Conservation (phyloP, 306 rosid species). For the Alnus rubra region DNA sequence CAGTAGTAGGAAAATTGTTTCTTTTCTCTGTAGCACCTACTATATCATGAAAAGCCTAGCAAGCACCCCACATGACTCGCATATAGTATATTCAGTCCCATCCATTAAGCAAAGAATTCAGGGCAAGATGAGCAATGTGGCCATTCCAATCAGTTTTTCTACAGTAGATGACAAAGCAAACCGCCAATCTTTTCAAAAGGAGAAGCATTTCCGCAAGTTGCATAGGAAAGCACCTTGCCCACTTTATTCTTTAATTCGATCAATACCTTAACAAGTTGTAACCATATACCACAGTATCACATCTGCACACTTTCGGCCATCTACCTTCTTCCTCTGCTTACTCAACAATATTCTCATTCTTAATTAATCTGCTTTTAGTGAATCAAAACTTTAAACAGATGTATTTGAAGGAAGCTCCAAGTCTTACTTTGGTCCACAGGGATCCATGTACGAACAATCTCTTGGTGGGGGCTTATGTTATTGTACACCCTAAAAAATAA, state of each 20-base stretch:
- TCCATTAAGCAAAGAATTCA: conserved; percentile 25
- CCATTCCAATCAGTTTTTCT: conserved; percentile 2
- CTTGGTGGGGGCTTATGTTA: no score
- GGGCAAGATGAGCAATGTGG: not conserved
- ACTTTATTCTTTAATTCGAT: conserved; percentile 35
- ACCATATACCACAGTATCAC: conserved; percentile 14
- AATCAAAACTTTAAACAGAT: not conserved
- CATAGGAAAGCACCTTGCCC: conserved; percentile 20
- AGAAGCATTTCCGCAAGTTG: conserved; percentile 27
- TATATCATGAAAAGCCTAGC: conserved; percentile 13
- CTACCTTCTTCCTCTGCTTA: conserved; percentile 9
- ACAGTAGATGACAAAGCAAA: conserved; percentile 29
- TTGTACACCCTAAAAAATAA: no score
- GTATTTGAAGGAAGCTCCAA: not conserved
- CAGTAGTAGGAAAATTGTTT: not conserved
- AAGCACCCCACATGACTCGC: conserved; percentile 5
- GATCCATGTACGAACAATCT: no score
- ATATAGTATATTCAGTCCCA: conserved; percentile 11
- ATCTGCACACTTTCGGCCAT: conserved; percentile 33
- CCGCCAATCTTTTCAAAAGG: conserved; percentile 14
- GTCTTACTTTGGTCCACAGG: not conserved
- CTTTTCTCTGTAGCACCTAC: not conserved
- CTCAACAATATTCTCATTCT: conserved; percentile 31
- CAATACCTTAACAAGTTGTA: conserved; percentile 22
- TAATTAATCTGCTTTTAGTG: not conserved